Evolutionary conservation across 2,329 filamentous ascomycete species (phyloP).

Genomic region (Pleurostoma richardsiae): DNA sequence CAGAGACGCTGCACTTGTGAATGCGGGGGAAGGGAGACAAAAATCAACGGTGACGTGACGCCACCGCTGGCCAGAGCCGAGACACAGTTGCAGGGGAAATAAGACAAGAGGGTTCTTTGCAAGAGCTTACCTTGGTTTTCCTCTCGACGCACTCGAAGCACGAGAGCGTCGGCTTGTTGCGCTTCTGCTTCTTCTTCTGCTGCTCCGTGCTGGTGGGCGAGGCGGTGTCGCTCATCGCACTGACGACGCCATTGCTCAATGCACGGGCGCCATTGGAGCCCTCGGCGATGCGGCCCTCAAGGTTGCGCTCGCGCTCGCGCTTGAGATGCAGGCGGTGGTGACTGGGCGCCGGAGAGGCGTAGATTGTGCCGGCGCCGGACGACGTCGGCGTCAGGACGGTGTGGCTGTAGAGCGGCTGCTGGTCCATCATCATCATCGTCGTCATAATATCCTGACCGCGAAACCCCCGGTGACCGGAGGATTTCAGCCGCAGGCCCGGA

Average conservation of each 20-base stretch:
- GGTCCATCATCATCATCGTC: no score
- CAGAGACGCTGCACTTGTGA: no score
- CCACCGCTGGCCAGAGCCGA: no score
- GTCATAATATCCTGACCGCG: no score
- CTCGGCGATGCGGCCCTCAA: slow-evolving; percentile 2
- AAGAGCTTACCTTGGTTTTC: slow-evolving; percentile 65
- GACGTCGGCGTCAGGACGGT: slow-evolving; percentile 4
- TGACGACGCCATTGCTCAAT: slow-evolving; percentile 2
- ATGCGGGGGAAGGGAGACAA: no score
- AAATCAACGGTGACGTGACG: no score
- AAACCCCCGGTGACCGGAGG: no score
- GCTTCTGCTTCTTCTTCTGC: slow-evolving; percentile 70
- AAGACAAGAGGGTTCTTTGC: slow-evolving; percentile 1
- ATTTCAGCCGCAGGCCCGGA: no score
- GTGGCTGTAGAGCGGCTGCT: not conserved
- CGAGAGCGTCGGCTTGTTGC: slow-evolving; percentile 77
- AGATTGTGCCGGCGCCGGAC: slow-evolving; percentile 1
- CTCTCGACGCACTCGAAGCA: slow-evolving; percentile 77
- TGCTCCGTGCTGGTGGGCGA: slow-evolving; percentile 25
- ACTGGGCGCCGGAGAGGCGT: slow-evolving; percentile 5
- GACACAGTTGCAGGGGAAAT: not conserved
- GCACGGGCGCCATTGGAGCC: slow-evolving; percentile 4
- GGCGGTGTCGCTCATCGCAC: slow-evolving; percentile 10
- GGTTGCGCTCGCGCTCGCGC: slow-evolving; percentile 2
- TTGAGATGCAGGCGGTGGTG: slow-evolving; percentile 3